Percentiles rank a stretch among this genome's conserved stretches.
phyloP scores from a whole-genome alignment of 2,329 filamentous ascomycete genomes.

The Tolypocladium tundrense region DNA sequence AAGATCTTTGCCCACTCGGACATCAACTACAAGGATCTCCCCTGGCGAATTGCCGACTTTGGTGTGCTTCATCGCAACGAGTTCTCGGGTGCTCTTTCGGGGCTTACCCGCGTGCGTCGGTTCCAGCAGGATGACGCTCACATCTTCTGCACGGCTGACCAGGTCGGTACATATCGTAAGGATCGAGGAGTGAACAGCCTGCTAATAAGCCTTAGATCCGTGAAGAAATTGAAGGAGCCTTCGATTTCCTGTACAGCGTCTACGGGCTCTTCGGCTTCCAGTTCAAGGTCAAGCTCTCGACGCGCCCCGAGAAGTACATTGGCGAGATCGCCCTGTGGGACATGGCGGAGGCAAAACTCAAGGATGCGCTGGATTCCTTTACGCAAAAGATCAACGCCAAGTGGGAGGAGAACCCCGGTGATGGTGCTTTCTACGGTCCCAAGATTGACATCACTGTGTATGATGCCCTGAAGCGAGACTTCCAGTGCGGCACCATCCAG shows the following conservation, averaged over 20 bases:
- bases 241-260: constrained; percentile 75
- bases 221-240: constrained; percentile 59
- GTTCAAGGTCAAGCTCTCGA: constrained; percentile 93
- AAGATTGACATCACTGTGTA: constrained; percentile 97
- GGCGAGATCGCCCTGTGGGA: constrained; percentile 84
- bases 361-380: constrained; percentile 71
- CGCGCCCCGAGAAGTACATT: constrained; percentile 77
- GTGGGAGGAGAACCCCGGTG: constrained; percentile 89
- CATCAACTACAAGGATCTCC: constrained; percentile 75
- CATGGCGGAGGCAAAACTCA: constrained; percentile 72
- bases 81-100: constrained; percentile 80
- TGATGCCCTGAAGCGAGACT: constrained; percentile 68
- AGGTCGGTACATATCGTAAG: constrained; percentile 12
- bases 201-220: constrained; percentile 17
- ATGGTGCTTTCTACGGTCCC: constrained; percentile 95
- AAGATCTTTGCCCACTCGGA: constrained; percentile 76
- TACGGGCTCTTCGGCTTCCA: constrained; percentile 53
- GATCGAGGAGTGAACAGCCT: not conserved
- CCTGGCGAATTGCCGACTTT: constrained; percentile 89
- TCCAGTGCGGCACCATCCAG: constrained; percentile 67
- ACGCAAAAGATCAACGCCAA: constrained; percentile 46
- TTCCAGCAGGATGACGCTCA: constrained; percentile 97
- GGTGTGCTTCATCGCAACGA: constrained; percentile 94
- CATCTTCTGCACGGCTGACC: constrained; percentile 63
- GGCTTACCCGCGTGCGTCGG: constrained; percentile 81